Evolutionary conservation across 2,329 filamentous ascomycete species (phyloP), one percentile per base, ranked within the genome.

Genomic region (Apiospora saccharicola): DNA sequence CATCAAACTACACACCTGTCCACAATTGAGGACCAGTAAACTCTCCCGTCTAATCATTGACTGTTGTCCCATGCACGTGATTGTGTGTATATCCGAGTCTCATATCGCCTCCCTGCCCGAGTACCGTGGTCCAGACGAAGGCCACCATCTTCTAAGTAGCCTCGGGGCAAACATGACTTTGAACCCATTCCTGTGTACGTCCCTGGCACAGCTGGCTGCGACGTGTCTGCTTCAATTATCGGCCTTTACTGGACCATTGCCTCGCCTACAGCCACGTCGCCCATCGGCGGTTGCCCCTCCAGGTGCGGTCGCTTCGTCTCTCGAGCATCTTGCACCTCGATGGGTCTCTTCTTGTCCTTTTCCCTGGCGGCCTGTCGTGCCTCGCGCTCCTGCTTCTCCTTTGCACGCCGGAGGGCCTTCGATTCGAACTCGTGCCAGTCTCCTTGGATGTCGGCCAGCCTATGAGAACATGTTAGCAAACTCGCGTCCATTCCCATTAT

Each of bases 401-500:
- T 96, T 81, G 98, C 95, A 77, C 96, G 96, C 44, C 96, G 89
- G 37, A 98, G 87, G 22, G 95, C 95, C 84, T 99, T 99, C 71
- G 94, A 97, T 84, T 99, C 96, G 78, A 98, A 98, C 81, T 99
- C 96, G 80, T 99, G 96, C 96, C 96, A 99, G 78, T 99, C 96
- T 30, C 96, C 96, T 77, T 96, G 90, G 43, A 99, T 88, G 68
- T 91, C 86, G 73, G 92, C 91, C 69, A 99, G 88, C 78, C 93
- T 94, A 74, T 72, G 49, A 46, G 71, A 67, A 19, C 26, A 14
- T 37, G 70, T 78, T 73, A 75, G 79, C 85, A 78, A 78, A 81
- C 61, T 10, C 10, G 74, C 43, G 46, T 44, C 43, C 67, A 30
- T 51, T 47, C n/a, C 5, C 73, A 76, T 61, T 68, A 7, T 24